Evolutionary conservation across 2,329 filamentous ascomycete species (phyloP).

Genomic region (Teratosphaeria gauchensis): DNA sequence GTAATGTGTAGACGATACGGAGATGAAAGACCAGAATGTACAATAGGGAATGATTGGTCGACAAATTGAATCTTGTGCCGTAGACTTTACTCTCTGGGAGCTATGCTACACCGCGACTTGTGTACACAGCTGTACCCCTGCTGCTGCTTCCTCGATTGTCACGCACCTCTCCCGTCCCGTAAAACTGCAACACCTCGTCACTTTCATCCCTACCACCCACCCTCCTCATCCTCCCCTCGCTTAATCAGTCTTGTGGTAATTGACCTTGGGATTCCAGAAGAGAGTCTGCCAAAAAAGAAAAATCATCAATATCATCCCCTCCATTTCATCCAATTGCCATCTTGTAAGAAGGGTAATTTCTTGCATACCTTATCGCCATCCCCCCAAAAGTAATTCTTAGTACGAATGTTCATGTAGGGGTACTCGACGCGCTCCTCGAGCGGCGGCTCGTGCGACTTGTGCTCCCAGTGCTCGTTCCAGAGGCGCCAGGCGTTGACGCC

Average conservation of each 20-base stretch:
- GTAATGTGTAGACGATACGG: not conserved
- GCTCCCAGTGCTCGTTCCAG: slow-evolving; percentile 96
- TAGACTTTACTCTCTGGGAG: not conserved
- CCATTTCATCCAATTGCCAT: not conserved
- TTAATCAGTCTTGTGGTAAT: slow-evolving; percentile 77
- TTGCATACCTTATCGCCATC: slow-evolving; percentile 79
- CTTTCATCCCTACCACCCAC: not conserved
- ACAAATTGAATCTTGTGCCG: not conserved
- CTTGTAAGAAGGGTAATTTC: slow-evolving; percentile 4
- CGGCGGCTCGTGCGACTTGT: slow-evolving; percentile 76
- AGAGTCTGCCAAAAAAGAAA: slow-evolving; percentile 30
- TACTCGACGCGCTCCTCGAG: slow-evolving; percentile 89
- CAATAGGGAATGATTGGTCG: not conserved
- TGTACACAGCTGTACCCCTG: not conserved
- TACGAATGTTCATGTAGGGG: slow-evolving; percentile 93
- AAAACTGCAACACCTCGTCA: not conserved
- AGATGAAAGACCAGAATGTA: not conserved
- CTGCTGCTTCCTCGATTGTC: not conserved
- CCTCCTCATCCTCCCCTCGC: slow-evolving; percentile 2
- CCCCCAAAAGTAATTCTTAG: slow-evolving; percentile 92
- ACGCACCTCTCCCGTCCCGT: not conserved
- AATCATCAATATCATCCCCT: not conserved
- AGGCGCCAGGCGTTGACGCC: slow-evolving; percentile 77
- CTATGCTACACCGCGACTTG: not conserved
- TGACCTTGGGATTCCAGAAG: slow-evolving; percentile 86